Conservation (phyloP, 441 rosid species). For the Melastoma candidum region DNA sequence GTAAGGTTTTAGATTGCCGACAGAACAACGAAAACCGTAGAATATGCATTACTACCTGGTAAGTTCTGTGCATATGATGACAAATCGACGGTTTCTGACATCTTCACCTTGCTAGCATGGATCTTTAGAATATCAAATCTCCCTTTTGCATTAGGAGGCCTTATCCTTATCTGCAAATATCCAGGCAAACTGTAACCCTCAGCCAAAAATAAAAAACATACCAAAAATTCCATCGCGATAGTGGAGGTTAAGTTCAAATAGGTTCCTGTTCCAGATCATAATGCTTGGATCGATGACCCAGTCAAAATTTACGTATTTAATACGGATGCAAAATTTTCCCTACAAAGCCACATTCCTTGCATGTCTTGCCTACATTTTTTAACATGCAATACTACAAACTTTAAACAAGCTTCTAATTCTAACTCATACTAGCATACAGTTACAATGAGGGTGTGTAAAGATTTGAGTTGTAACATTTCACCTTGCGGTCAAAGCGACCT, state of each 20-base stretch:
- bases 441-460: no score
- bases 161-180: slow-evolving; percentile 62
- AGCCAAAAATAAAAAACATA: neutral
- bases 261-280: no score
- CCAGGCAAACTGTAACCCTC: slow-evolving; percentile 3
- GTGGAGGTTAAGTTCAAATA: no score
- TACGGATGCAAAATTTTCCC: no score
- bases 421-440: no score
- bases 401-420: no score
- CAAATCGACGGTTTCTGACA: slow-evolving; percentile 81
- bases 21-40: neutral
- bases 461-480: slow-evolving; percentile 23
- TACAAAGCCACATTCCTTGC: no score
- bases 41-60: slow-evolving; percentile 50
- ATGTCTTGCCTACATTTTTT: no score
- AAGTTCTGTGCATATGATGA: slow-evolving; percentile 72
- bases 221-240: neutral
- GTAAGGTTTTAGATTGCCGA: slow-evolving; percentile 10
- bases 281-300: no score
- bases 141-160: slow-evolving; percentile 92
- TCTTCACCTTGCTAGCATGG: slow-evolving; percentile 83
- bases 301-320: no score
- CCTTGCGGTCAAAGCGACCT: slow-evolving; percentile 98
- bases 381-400: no score
- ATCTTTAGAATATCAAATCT: slow-evolving; percentile 76